Base-by-base conservation (phyloP, 805 yeast genomes). In the Nematodospora valgi region DNA sequence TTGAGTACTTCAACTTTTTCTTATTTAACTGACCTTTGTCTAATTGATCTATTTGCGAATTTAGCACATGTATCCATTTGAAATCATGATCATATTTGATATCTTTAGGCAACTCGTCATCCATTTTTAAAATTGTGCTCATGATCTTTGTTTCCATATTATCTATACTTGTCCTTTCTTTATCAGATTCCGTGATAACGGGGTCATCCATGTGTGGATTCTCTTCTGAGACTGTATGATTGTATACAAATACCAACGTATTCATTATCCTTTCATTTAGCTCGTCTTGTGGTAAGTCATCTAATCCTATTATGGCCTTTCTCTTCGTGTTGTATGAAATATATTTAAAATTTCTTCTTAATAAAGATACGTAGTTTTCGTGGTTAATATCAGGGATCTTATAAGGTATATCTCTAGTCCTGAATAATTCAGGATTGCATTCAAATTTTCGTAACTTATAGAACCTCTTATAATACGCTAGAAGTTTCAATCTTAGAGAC, bases 221-320 rank as follows among this genome's bases (percentile, higher is more conserved):
- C 16, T 41, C 31, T 9, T 28, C 27, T 9, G 41, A 40, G 4
- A 58, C 64, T 0, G 64, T 54, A 3, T 63, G 46, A 38, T 62
- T 62, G 35, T 52, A 54, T 5, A 59, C 59, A 44, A 62, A 62
- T 16, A 47, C 52, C 6, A 55, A 35, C 1, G 66, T 55, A 35
- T 60, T 59, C 10, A 47, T 25, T 19, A 56, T 13, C 17, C 68
- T 36, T 15, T 40, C 35, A 3, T 46, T 12, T 4, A 57, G 12
- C 25, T 53, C 58, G 14, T 38, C 36, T 9, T 38, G 32, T 6
- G 43, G 31, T 15, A 35, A 32, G 6, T 12, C 17, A 3, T 20
- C 31, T 18, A 31, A 28, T 14, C 33, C 32, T 14, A 55, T 41
- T 2, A 57, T 25, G 2, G 33, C 34, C 4, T 23, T 24, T 30